Base-by-base conservation (phyloP, 1,284 basidiomycete species). In the Ceratobasidium sp. region DNA sequence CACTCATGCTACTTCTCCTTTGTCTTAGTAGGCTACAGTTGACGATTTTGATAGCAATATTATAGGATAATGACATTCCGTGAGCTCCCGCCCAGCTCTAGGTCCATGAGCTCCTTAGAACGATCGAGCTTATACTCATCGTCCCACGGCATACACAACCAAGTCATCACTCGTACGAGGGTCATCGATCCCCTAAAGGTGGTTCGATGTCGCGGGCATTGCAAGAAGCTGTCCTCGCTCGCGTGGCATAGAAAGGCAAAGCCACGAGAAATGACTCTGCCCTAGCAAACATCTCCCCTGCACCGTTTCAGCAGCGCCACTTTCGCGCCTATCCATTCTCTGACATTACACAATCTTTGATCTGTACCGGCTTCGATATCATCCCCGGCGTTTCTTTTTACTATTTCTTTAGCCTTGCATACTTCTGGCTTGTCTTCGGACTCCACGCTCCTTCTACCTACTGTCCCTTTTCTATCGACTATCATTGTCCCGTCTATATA, bases 241-340 rank as follows among this genome's bases (percentile, higher is more conserved):
- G 71, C 71, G 71, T 74, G 71, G 71, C 71, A 73, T 73, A 74
- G 71, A 64, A 74, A 63, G 71, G 47, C 60, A 74, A 74, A 64
- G 71, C 71, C 71, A 74, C 60, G 71, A 60, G 71, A 61, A n/a
- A 42, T 74, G 71, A 74, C 71, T 74, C 60, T 63, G 47, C 51
- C 26, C 60, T 47, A 63, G 49, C 60, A 63, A 64, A 37, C 45
- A 68, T 63, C 45, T 53, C 58, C 71, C 71, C 71, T 28, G 15
- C 54, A n/a, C 37, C 58, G 26, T 51, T 49, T 26, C 13, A 64
- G 47, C 33, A 74, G 71, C 71, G 71, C 71, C 58, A 49, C 47
- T 31, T 20, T 23, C 15, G 56, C 68, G 42, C 33, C 71, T 26
- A 37, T 61, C 71, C 45, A 71, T 23, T 28, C 56, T 23, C 23